phyloP scores from a whole-genome alignment of 2,329 filamentous ascomycete genomes.

The Pseudopyricularia javanii region DNA sequence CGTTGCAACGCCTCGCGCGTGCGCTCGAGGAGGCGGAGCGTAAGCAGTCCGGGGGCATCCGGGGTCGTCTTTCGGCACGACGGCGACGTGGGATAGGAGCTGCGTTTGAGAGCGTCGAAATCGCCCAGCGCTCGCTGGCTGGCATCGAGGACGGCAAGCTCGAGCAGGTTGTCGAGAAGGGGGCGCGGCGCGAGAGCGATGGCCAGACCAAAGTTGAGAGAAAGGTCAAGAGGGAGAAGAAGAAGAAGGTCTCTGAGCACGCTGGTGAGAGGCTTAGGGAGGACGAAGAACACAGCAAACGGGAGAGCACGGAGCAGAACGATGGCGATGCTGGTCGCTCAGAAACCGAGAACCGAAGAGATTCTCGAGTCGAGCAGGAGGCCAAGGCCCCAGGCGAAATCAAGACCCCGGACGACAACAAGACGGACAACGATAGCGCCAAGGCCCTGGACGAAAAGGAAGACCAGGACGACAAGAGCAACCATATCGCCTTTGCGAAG shows the following conservation, averaged over 20 bases:
- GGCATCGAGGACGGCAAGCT: constrained; percentile 32
- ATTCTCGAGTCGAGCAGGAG: not conserved
- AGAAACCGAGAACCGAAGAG: not conserved
- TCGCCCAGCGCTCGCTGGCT: constrained; percentile 30
- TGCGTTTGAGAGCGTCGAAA: constrained; percentile 36
- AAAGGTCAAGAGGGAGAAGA: constrained; percentile 7
- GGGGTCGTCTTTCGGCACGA: constrained; percentile 14
- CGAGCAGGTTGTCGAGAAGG: constrained; percentile 17
- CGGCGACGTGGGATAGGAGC: constrained; percentile 26
- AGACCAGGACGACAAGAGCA: not conserved
- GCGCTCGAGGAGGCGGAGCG: constrained; percentile 22
- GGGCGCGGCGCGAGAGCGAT: constrained; percentile 9
- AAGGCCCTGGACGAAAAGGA: not conserved
- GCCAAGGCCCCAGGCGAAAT: not conserved
- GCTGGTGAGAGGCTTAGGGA: constrained; percentile 1
- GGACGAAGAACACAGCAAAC: not conserved
- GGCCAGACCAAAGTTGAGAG: constrained; percentile 2
- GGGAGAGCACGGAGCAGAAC: not conserved
- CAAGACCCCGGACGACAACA: not conserved
- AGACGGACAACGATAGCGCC: not conserved
- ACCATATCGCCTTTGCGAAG: not conserved
- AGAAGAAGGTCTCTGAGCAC: constrained; percentile 5
- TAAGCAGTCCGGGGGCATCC: constrained; percentile 20
- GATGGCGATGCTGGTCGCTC: not conserved
- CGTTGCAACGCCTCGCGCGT: constrained; percentile 26